Conservation (phyloP, 495 filamentous ascomycete genomes). For the Trichocladium antarcticum region DNA sequence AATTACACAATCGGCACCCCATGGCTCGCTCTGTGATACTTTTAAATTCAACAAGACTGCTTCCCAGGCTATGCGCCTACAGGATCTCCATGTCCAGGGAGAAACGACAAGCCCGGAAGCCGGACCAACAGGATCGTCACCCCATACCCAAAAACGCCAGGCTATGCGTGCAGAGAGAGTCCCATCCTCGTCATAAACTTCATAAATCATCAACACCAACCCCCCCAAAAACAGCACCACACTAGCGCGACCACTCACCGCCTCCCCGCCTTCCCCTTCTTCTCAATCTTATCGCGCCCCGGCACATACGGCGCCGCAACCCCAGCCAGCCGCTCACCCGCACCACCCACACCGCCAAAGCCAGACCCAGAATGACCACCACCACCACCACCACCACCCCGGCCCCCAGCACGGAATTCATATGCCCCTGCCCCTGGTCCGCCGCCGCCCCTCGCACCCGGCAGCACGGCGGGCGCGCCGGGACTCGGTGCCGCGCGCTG, state of each 20-base stretch:
- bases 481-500: conserved; percentile 53
- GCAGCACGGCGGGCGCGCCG: conserved; percentile 39
- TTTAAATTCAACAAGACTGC: no score
- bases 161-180: neutral
- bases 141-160: conserved; percentile 7
- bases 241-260: conserved; percentile 13
- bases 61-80: no score
- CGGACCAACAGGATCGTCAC: neutral
- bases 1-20: no score
- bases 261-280: conserved; percentile 31
- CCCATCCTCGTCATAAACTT: conserved; percentile 3
- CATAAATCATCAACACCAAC: neutral
- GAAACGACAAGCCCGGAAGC: no score
- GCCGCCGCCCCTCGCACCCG: conserved; percentile 32
- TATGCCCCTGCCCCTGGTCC: no score
- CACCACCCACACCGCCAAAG: neutral
- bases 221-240: neutral
- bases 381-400: neutral
- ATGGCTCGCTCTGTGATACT: no score
- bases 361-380: conserved; percentile 15
- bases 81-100: no score
- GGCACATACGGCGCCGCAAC: conserved; percentile 69
- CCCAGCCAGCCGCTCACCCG: conserved; percentile 31
- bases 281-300: conserved; percentile 53
- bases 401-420: conserved; percentile 34